phyloP scores from a whole-genome alignment of 2,329 filamentous ascomycete genomes.

The Penicillium sp. region DNA sequence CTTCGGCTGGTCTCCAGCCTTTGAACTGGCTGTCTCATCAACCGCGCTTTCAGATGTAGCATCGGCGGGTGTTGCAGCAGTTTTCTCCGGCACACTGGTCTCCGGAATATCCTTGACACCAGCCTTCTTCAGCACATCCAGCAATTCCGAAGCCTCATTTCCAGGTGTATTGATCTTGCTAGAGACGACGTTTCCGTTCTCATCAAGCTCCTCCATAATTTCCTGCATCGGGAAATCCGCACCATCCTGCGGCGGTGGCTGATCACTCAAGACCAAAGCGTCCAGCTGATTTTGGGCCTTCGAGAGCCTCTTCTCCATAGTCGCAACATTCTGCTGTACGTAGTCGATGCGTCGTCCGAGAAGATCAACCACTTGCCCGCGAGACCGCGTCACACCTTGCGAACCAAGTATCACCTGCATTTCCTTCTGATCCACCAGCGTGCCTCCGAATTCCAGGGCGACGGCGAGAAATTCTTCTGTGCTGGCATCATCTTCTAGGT shows the following conservation, averaged over 20 bases:
- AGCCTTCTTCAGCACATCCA: slow-evolving; percentile 73
- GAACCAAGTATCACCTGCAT: slow-evolving; percentile 53
- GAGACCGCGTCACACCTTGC: slow-evolving; percentile 47
- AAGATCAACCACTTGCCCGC: slow-evolving; percentile 63
- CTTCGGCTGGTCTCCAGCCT: neutral
- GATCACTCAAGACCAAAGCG: slow-evolving; percentile 57
- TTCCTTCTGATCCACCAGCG: slow-evolving; percentile 49
- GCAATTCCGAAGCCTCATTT: slow-evolving; percentile 62
- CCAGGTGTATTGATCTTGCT: slow-evolving; percentile 65
- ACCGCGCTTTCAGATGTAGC: neutral
- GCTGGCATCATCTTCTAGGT: slow-evolving; percentile 48
- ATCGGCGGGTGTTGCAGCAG: slow-evolving; percentile 9
- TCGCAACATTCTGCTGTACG: slow-evolving; percentile 74
- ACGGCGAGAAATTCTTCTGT: slow-evolving; percentile 54
- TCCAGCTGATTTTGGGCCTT: slow-evolving; percentile 64
- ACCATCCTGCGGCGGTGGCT: slow-evolving; percentile 62
- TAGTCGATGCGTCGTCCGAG: slow-evolving; percentile 82
- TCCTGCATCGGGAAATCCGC: slow-evolving; percentile 74
- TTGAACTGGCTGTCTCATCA: neutral
- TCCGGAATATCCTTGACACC: slow-evolving; percentile 57
- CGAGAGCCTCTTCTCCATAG: slow-evolving; percentile 69
- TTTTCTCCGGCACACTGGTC: slow-evolving; percentile 10
- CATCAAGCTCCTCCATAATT: slow-evolving; percentile 88
- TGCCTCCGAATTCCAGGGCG: slow-evolving; percentile 45
- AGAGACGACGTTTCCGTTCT: slow-evolving; percentile 79